A percentile compares a stretch with the other conserved stretches of the same genome.
Evolutionary conservation across 768 basidiomycete genomes (phyloP).

Genomic region (Dacryopinax spathularia): DNA sequence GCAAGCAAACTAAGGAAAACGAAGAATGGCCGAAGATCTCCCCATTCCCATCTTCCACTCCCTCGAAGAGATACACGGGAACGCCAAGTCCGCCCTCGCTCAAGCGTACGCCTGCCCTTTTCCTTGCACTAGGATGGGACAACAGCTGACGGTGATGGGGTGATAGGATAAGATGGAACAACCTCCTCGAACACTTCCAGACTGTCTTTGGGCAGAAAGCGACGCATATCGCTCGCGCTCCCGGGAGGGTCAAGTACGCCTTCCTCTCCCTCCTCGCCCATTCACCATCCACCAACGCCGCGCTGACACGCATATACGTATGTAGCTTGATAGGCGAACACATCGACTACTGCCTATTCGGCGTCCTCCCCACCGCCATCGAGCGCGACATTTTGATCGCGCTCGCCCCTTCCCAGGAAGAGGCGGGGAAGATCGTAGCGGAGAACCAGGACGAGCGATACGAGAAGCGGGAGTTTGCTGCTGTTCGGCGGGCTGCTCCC

Average conservation of each 20-base stretch:
- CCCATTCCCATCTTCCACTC: slow-evolving; percentile 48
- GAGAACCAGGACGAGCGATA: slow-evolving; percentile 39
- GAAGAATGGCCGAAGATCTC: slow-evolving; percentile 19
- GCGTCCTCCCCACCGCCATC: slow-evolving; percentile 71
- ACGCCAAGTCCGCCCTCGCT: slow-evolving; percentile 38
- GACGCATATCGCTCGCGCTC: slow-evolving; percentile 57
- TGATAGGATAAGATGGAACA: slow-evolving; percentile 35
- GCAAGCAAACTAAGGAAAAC: no score
- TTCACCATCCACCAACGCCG: not conserved
- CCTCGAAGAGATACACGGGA: slow-evolving; percentile 42
- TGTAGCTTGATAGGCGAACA: slow-evolving; percentile 47
- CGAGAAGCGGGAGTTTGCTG: slow-evolving; percentile 42
- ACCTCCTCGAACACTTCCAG: slow-evolving; percentile 47
- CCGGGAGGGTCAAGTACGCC: slow-evolving; percentile 63
- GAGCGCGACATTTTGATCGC: slow-evolving; percentile 76
- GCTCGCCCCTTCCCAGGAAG: slow-evolving; percentile 32
- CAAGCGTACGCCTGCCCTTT: slow-evolving; percentile 29
- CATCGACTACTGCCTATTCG: slow-evolving; percentile 72
- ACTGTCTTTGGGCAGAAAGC: slow-evolving; percentile 51
- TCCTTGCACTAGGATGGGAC: not conserved
- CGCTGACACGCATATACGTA: not conserved
- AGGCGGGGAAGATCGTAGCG: slow-evolving; percentile 23
- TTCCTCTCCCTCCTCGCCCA: slow-evolving; percentile 15
- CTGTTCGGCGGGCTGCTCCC: slow-evolving; percentile 26
- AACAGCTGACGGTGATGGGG: not conserved